These are phyloP conservation scores for Pisolithus marmoratus DNA, from an alignment of 768 basidiomycete genomes.

Conservation along the genomic window DNA sequence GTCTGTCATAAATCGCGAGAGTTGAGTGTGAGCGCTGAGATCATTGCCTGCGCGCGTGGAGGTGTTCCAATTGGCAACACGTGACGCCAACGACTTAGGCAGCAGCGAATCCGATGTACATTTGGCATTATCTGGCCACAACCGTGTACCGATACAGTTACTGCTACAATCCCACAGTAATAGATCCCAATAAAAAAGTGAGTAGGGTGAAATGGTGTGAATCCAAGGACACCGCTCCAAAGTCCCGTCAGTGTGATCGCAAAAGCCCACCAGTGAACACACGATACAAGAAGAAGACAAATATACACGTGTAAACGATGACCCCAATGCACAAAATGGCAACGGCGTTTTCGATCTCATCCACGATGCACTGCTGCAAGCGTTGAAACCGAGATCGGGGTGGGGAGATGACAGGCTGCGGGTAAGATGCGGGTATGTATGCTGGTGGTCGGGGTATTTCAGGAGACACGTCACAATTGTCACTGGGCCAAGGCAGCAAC, in stretches of 20 bases:
- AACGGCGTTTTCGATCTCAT: slow-evolving; percentile 26
- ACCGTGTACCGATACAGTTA: background rate
- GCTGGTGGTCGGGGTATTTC: background rate
- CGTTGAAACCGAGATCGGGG: slow-evolving; percentile 9
- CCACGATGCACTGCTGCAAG: slow-evolving; percentile 15
- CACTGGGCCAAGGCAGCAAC: slow-evolving; percentile 13
- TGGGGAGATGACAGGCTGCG: background rate
- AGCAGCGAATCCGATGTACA: no score
- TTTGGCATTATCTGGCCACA: background rate
- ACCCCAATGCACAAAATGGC: slow-evolving; percentile 20
- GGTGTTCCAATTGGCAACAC: no score
- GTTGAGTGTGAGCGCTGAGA: background rate
- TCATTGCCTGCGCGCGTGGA: no score
- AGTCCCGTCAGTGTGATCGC: slow-evolving; percentile 11
- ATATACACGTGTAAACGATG: slow-evolving; percentile 22
- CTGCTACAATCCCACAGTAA: background rate
- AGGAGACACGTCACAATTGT: slow-evolving; percentile 4
- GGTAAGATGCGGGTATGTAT: background rate
- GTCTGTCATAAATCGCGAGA: slow-evolving; percentile 4
- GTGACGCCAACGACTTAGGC: no score
- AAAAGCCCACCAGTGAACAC: slow-evolving; percentile 21
- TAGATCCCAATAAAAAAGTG: background rate
- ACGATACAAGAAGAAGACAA: slow-evolving; percentile 24
- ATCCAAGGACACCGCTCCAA: background rate
- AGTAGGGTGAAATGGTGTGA: background rate